These are phyloP conservation scores for Cerioporus squamosus DNA, from an alignment of 1,284 basidiomycete genomes.

Conservation along the genomic window DNA sequence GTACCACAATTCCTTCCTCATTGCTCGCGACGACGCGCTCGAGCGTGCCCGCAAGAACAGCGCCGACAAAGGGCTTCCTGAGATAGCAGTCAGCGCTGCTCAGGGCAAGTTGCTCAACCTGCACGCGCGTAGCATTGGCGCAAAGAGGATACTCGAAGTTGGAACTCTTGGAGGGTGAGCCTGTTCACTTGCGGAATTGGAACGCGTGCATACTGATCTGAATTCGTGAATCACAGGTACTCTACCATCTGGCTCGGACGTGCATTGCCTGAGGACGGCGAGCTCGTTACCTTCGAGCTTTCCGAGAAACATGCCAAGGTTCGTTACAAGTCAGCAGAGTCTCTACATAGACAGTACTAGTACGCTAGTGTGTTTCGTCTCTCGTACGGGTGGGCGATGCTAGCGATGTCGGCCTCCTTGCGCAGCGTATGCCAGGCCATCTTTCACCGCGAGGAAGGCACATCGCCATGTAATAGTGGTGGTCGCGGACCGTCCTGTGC, in stretches of 20 bases:
- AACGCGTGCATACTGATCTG: neutral
- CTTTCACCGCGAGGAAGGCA: too few species aligned
- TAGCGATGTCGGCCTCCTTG: too few species aligned
- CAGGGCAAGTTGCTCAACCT: slow-evolving; percentile 64
- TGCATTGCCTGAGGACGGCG: slow-evolving; percentile 57
- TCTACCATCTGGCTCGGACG: slow-evolving; percentile 65
- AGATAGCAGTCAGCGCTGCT: slow-evolving; percentile 56
- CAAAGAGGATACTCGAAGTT: slow-evolving; percentile 60
- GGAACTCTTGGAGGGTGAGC: slow-evolving; percentile 64
- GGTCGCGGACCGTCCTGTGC: too few species aligned
- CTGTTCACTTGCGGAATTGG: neutral
- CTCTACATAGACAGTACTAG: too few species aligned
- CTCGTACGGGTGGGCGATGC: too few species aligned
- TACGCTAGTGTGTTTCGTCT: too few species aligned
- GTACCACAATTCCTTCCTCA: slow-evolving; percentile 62
- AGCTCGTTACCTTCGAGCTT: slow-evolving; percentile 55
- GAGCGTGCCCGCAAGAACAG: slow-evolving; percentile 48
- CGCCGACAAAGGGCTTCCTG: slow-evolving; percentile 47
- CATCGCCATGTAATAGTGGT: too few species aligned
- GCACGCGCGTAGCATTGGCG: slow-evolving; percentile 48
- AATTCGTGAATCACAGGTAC: slow-evolving; percentile 32
- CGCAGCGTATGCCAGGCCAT: neutral
- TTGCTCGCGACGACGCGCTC: slow-evolving; percentile 47
- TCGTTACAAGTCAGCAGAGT: slow-evolving; percentile 12
- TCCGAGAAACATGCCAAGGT: slow-evolving; percentile 53